Evolutionary conservation across 768 basidiomycete species (phyloP), one percentile per base, ranked within the genome.

Genomic region (Paxillus ammoniavirescens): DNA sequence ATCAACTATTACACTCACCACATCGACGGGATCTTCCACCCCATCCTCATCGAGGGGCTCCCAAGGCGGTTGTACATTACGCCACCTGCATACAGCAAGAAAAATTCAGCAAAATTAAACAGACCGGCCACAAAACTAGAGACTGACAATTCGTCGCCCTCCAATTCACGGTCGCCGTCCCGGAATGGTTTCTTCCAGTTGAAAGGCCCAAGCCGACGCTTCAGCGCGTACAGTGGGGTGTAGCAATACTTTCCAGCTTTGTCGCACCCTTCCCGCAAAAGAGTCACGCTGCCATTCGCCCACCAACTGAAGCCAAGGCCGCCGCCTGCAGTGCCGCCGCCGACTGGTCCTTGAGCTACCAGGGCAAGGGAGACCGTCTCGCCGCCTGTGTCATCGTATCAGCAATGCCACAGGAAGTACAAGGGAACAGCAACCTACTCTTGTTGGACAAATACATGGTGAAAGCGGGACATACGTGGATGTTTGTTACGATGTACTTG

Each of bases 371-470:
- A 60, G 35, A 67, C 9, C 14, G 49, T 63, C 31, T 69, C 59
- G 5, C 65, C 64, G 5, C 58, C 69, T 68, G 41, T 18, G 47
- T n/a, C 2, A 35, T 35, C 12, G 12, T 4, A 35, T 13, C 3
- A 14, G 13, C 5, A 35, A 14, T 35, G 31, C 31, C 31, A 9
- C 31, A 31, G 7, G 7, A 31, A 31, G 31, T 5, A 10, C 31
- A 31, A 10, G 31, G 31, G 31, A 10, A 10, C 31, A 31, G 15
- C 2, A 33, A 23, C 37, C n/a, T 31, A 64, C 62, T 53, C 41
- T 65, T 71, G 47, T 67, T 55, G 30, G 67, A 69, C 30, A 71
- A 57, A 17, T 69, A 75, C 63, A 72, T 64, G 43, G 64, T 65
- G 23, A 60, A 65, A 1, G 73, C 74, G 10, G 71, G 72, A 45